Base-by-base conservation (phyloP, 345 rosid species). In the Citrus reticulata region DNA sequence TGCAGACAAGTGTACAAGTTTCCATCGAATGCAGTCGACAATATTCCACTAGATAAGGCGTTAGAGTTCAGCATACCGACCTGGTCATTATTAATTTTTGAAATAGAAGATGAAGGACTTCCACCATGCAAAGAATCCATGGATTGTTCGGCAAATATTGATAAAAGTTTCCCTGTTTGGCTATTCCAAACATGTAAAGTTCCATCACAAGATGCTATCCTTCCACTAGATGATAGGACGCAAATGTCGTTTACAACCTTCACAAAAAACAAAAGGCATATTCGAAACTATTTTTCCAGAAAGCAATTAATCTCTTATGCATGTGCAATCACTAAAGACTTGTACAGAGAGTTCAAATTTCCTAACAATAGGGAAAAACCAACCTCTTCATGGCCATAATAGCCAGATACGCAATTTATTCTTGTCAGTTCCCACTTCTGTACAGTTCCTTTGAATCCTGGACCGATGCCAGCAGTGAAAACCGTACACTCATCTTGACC, bases 321-420 rank as follows among this genome's bases (percentile, higher is more conserved):
- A 19, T 7, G 39, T 57, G 57, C 1, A 11, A 11, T n/a, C 17
- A 24, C 25, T 29, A 73, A 58, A 58, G 35, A 68, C n/a, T 6
- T 34, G 51, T 35, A 72, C 40, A 54, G 32, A 77, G 6, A 27
- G 72, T 58, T 69, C 74, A 64, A 75, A 57, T 73, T 30, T 46
- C 30, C 72, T 54, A 69, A 60, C 64, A 76, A 73, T 62, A 68
- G 39, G 74, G 84, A 81, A 75, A 83, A 83, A 77, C 93, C 40
- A 81, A 95, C 98, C 98, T 95, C 98, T 81, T 95, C 98, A 82
- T 95, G 98, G 73, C 93, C 98, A 90, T 92, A 84, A 89, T 95
- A 95, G 70, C 97, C 91, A 55, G 90, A 93, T 61, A 89, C 80
- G 75, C 95, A 89, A 83, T 86, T 92, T 80, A 93, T 84, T 90